phyloP scores from a whole-genome alignment of 768 basidiomycete species.

The Serpula lacrymans region DNA sequence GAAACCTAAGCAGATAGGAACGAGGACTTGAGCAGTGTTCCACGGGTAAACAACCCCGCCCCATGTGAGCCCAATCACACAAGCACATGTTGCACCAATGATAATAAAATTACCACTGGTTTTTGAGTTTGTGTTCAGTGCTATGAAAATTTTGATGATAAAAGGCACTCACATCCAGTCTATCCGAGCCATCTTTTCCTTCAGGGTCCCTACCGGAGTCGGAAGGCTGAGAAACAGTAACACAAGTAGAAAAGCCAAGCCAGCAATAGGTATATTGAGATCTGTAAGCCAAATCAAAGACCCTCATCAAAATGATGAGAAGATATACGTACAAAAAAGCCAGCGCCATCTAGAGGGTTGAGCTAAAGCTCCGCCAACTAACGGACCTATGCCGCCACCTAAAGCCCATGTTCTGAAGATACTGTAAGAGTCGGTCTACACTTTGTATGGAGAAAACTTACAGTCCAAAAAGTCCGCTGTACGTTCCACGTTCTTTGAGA shows the following conservation, averaged over 20 bases:
- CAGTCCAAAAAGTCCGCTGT: constrained; percentile 35
- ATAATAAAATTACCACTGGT: constrained; percentile 43
- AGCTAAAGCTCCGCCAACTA: constrained; percentile 34
- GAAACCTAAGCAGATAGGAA: constrained; percentile 41
- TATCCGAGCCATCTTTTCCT: constrained; percentile 34
- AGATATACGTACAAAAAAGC: constrained; percentile 33
- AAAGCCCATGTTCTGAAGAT: constrained; percentile 29
- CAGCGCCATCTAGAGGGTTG: constrained; percentile 34
- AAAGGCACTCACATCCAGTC: constrained; percentile 39
- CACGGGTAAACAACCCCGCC: constrained; percentile 44
- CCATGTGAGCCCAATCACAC: constrained; percentile 45
- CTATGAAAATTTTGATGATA: neutral
- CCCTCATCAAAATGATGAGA: neutral
- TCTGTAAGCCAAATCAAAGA: constrained; percentile 20
- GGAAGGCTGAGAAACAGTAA: constrained; percentile 30
- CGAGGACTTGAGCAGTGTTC: constrained; percentile 36
- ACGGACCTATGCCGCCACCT: constrained; percentile 32
- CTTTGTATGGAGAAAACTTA: constrained; percentile 8
- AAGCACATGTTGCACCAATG: constrained; percentile 30
- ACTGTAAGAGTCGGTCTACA: neutral
- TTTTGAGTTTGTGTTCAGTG: no score
- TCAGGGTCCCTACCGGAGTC: constrained; percentile 29
- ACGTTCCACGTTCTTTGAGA: constrained; percentile 40
- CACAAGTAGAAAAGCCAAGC: constrained; percentile 24
- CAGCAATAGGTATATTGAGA: constrained; percentile 38